Percentiles rank a stretch among this genome's conserved stretches.
Conservation (phyloP, 139 green algal species). For the Picochlorum sp. region DNA sequence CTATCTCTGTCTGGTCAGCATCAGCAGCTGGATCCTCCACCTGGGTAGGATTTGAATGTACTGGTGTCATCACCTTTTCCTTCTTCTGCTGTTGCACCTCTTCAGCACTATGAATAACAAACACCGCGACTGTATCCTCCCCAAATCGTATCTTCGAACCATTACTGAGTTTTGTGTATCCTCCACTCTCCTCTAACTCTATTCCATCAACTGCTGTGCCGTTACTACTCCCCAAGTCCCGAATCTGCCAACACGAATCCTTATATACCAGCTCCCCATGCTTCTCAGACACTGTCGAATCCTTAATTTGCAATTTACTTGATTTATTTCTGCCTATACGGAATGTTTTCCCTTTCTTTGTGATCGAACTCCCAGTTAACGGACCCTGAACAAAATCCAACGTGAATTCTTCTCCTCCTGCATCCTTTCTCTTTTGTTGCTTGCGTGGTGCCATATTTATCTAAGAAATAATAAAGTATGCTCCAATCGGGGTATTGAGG, state of each 20-base stretch:
- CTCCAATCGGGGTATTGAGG: too few species aligned
- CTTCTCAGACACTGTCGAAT: slow-evolving; percentile 49
- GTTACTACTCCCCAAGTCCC: slow-evolving; percentile 58
- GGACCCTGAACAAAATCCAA: slow-evolving; percentile 7
- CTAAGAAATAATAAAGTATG: too few species aligned
- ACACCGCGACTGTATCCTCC: neutral
- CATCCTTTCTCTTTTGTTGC: too few species aligned
- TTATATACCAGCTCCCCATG: slow-evolving; percentile 49
- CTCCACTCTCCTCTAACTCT: slow-evolving; percentile 11
- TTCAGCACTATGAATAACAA: slow-evolving; percentile 6
- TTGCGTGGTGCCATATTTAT: too few species aligned
- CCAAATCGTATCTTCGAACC: neutral
- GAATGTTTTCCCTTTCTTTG: neutral
- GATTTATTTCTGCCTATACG: slow-evolving; percentile 20
- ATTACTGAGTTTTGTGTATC: slow-evolving; percentile 6
- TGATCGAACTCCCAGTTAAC: neutral
- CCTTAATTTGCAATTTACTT: slow-evolving; percentile 53
- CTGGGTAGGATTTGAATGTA: too few species aligned
- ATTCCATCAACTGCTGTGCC: slow-evolving; percentile 48
- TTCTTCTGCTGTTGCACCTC: neutral
- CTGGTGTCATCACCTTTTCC: too few species aligned
- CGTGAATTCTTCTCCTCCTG: neutral
- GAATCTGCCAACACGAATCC: slow-evolving; percentile 31
- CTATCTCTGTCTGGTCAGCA: too few species aligned
- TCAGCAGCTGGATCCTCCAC: too few species aligned